Evolutionary conservation across 495 filamentous ascomycete genomes (phyloP).

Genomic region (Daldinia childiae): DNA sequence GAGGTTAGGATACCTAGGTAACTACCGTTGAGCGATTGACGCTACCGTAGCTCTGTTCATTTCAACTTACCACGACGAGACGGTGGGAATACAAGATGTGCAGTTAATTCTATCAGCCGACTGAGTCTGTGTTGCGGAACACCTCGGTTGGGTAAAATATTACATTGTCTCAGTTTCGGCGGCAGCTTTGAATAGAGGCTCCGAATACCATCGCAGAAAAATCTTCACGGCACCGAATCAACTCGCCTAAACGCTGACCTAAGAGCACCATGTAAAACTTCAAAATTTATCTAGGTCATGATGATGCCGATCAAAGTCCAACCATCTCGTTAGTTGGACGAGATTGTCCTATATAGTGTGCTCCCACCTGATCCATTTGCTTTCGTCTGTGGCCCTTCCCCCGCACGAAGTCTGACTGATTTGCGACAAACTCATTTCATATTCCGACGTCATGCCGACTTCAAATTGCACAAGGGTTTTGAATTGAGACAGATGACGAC

Average conservation of each 20-base stretch:
- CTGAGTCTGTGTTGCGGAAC: conserved; percentile 1
- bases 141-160: neutral
- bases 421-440: neutral
- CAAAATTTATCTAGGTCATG: neutral
- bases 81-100: neutral
- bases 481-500: neutral
- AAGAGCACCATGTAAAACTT: neutral
- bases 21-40: neutral
- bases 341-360: neutral
- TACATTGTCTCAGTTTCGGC: neutral
- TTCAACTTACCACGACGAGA: neutral
- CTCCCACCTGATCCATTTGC: neutral
- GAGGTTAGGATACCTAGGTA: neutral
- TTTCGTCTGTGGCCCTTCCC: neutral
- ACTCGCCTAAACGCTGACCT: neutral
- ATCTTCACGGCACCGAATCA: neutral
- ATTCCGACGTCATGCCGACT: neutral
- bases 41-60: neutral
- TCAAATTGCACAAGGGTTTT: neutral
- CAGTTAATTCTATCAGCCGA: neutral
- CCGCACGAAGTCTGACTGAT: neutral
- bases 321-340: neutral
- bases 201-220: neutral
- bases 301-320: neutral
- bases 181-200: neutral